A percentile compares a stretch with the other conserved stretches of the same genome.
phyloP scores from a whole-genome alignment of 116 monocot species.

The Zostera marina region DNA sequence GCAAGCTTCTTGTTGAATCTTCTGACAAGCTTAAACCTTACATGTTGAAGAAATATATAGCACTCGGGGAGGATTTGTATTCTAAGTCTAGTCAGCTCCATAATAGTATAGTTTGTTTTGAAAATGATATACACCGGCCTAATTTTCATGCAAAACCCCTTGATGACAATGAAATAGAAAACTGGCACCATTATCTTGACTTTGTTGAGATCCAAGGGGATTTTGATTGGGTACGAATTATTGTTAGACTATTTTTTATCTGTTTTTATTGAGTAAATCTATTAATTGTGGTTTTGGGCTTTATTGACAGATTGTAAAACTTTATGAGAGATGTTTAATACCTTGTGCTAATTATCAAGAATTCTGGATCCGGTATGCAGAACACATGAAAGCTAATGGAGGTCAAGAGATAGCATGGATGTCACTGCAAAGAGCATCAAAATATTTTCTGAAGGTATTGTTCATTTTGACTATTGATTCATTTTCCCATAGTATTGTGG shows the following conservation, averaged over 20 bases:
- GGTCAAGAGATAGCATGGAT: conserved; percentile 61
- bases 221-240: conserved; percentile 83
- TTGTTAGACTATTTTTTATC: not conserved
- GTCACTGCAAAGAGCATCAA: conserved; percentile 48
- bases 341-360: conserved; percentile 96
- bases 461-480: not conserved
- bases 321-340: conserved; percentile 98
- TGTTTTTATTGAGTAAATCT: not conserved
- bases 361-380: conserved; percentile 91
- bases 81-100: conserved; percentile 35
- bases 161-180: conserved; percentile 53
- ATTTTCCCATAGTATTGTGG: too few relatives aligned
- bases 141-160: conserved; percentile 75
- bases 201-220: conserved; percentile 76
- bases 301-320: conserved; percentile 67
- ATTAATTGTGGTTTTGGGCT: conserved; percentile 13
- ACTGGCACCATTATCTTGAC: conserved; percentile 89
- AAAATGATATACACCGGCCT: conserved; percentile 41
- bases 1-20: conserved; percentile 21
- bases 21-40: conserved; percentile 11
- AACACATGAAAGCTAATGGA: conserved; percentile 63
- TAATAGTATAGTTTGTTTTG: conserved; percentile 42
- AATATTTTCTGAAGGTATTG: conserved; percentile 60
- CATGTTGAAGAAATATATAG: conserved; percentile 38
- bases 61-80: conserved; percentile 41